Conservation (phyloP, 192 early-diverging fungal species). For the Allomyces arbusculus region DNA sequence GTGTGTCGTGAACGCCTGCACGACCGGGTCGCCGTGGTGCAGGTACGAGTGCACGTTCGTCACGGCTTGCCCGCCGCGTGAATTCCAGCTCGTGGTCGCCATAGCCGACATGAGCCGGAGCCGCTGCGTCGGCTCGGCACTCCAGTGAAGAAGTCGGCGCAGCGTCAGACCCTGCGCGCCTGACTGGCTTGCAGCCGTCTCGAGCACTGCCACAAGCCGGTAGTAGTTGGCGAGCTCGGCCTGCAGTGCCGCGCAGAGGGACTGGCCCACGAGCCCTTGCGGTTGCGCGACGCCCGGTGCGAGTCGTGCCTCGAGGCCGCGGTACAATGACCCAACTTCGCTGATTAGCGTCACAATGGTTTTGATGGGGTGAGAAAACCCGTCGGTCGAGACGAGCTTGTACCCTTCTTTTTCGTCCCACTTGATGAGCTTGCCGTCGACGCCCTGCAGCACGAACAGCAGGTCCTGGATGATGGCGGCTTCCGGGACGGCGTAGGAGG, state of each 20-base stretch:
- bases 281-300: conserved; percentile 1
- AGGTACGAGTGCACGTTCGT: conserved; percentile 59
- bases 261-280: conserved; percentile 26
- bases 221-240: conserved; percentile 67
- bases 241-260: conserved; percentile 60
- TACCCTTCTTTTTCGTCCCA: conserved; percentile 35
- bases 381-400: conserved; percentile 27
- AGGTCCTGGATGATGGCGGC: conserved; percentile 55
- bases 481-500: conserved; percentile 23
- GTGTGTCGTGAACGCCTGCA: conserved; percentile 49
- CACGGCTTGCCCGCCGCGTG: conserved; percentile 48
- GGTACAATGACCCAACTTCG: conserved; percentile 63
- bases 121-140: conserved; percentile 49
- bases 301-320: conserved; percentile 20
- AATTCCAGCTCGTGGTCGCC: conserved; percentile 19
- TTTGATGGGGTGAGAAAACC: conserved; percentile 30
- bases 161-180: conserved; percentile 37
- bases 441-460: conserved; percentile 81
- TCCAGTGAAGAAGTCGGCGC: conserved; percentile 73
- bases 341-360: conserved; percentile 41
- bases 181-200: conserved; percentile 25
- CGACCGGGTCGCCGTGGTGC: conserved; percentile 81
- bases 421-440: conserved; percentile 66
- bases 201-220: conserved; percentile 62
- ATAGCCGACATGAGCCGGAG: conserved; percentile 54